phyloP scores from a whole-genome alignment of 228 moss, liverwort and hornwort species.

The Sphagnum magellanicum region DNA sequence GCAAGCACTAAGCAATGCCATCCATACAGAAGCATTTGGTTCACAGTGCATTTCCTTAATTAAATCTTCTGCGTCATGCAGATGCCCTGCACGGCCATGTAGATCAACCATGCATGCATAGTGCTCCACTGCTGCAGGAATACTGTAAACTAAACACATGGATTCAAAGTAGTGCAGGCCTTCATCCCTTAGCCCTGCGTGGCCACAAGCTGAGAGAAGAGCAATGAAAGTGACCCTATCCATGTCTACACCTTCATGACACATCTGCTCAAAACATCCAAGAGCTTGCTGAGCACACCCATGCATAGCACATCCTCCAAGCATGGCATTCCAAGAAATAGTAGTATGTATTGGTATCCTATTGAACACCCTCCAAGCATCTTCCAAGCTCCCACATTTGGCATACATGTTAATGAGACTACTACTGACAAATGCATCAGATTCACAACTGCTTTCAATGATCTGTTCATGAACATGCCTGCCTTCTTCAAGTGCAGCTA shows the following conservation, averaged over 20 bases:
- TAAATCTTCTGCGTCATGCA: neutral
- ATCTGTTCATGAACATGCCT: neutral
- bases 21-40: constrained; percentile 1
- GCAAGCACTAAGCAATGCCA: constrained; percentile 5
- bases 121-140: constrained; percentile 31
- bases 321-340: constrained; percentile 39
- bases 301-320: constrained; percentile 32
- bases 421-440: constrained; percentile 33
- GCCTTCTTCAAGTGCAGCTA: neutral
- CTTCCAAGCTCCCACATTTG: constrained; percentile 25
- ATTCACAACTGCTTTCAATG: constrained; percentile 13
- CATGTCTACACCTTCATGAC: constrained; percentile 15
- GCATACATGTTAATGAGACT: constrained; percentile 32
- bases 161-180: constrained; percentile 14
- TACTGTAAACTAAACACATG: constrained; percentile 23
- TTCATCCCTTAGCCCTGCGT: constrained; percentile 29
- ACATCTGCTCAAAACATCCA: constrained; percentile 13
- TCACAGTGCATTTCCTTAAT: neutral
- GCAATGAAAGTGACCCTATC: constrained; percentile 35
- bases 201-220: constrained; percentile 53
- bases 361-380: constrained; percentile 33
- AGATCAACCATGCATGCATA: constrained; percentile 26
- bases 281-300: constrained; percentile 26
- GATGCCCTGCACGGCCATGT: neutral
- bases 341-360: constrained; percentile 19